Evolutionary conservation across 768 basidiomycete species (phyloP).

Genomic region (Cystofilobasidium macerans): DNA sequence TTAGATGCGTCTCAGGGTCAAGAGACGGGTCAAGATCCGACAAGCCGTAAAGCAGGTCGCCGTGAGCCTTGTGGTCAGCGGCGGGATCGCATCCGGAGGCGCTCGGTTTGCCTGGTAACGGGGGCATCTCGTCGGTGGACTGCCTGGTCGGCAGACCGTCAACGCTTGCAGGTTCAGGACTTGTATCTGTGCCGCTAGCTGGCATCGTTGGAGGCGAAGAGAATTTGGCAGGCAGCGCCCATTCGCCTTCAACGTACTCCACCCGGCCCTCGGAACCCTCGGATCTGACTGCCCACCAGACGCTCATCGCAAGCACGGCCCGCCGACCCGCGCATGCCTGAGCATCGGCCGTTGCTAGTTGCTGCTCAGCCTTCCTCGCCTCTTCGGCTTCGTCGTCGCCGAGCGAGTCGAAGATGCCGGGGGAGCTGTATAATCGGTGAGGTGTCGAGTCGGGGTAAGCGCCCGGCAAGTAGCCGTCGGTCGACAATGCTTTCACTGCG

Average conservation of each 20-base stretch:
- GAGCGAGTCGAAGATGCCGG: background rate
- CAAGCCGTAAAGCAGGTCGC: slow-evolving; percentile 3
- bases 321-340: background rate
- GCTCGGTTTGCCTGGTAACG: background rate
- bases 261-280: background rate
- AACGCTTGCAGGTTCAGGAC: background rate
- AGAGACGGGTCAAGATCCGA: slow-evolving; percentile 1
- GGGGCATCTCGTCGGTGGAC: background rate
- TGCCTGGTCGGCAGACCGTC: background rate
- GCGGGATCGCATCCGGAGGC: background rate
- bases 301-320: background rate
- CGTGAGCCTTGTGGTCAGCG: background rate
- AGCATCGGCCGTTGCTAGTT: too few relatives aligned
- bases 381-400: background rate
- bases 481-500: background rate
- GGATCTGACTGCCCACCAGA: background rate
- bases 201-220: background rate
- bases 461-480: background rate
- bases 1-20: slow-evolving; percentile 3
- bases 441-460: background rate
- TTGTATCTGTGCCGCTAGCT: background rate
- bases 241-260: slow-evolving; percentile 7
- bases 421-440: background rate
- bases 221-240: background rate
- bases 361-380: background rate